phyloP scores from a whole-genome alignment of 345 rosid species.

The Lepidium africanum region DNA sequence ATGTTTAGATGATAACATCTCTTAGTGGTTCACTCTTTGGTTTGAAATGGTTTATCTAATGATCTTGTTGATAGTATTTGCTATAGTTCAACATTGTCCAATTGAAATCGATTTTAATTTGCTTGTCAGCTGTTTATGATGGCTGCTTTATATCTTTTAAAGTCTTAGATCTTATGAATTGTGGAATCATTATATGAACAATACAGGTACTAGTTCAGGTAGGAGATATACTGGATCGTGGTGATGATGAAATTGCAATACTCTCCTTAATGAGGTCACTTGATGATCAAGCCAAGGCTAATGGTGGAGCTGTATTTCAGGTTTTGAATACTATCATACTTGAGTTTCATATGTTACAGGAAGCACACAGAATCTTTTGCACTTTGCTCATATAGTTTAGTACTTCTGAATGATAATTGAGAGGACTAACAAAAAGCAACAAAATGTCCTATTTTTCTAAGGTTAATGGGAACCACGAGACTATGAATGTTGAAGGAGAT shows the following conservation, averaged over 20 bases:
- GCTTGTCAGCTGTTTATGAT: background rate
- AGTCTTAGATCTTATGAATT: background rate
- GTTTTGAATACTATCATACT: slow-evolving; percentile 23
- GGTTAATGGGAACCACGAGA: slow-evolving; percentile 95
- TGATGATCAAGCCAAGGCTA: slow-evolving; percentile 65
- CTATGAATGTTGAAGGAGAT: slow-evolving; percentile 91
- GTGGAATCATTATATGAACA: slow-evolving; percentile 6
- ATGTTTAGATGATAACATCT: background rate
- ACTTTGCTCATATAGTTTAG: background rate
- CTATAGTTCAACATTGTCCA: no score
- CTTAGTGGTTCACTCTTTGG: background rate
- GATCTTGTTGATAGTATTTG: no score
- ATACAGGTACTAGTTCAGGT: slow-evolving; percentile 70
- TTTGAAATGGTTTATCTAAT: background rate
- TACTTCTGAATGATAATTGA: background rate
- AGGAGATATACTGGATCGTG: slow-evolving; percentile 92
- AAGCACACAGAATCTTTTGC: background rate
- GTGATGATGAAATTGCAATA: slow-evolving; percentile 82
- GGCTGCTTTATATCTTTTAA: background rate
- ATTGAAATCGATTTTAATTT: background rate
- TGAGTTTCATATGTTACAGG: background rate
- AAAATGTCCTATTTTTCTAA: background rate
- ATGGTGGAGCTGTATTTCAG: slow-evolving; percentile 95
- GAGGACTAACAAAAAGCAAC: background rate
- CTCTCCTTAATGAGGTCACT: slow-evolving; percentile 64